phyloP scores from a whole-genome alignment of 1,139 yeast genomes.

The Lodderomyces jiufengensis region DNA sequence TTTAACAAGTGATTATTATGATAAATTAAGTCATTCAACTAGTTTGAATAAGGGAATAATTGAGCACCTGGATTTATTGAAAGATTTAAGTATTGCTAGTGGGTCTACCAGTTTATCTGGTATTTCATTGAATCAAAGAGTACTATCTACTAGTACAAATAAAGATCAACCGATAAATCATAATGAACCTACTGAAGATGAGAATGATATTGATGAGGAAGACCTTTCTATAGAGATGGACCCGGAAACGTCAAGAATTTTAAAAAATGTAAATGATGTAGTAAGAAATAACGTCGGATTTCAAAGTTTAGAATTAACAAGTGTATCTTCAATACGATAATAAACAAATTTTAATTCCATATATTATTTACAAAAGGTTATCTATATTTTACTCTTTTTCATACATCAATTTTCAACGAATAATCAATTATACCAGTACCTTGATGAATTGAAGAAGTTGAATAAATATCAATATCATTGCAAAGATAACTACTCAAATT shows the following conservation, averaged over 20 bases:
- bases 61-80: conserved; percentile 19
- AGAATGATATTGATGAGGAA: conserved; percentile 10
- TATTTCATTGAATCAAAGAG: conserved; percentile 25
- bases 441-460: conserved; percentile 92
- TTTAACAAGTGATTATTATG: background rate
- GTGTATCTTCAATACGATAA: conserved; percentile 40
- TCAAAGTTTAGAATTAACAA: conserved; percentile 36
- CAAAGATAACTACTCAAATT: conserved; percentile 67
- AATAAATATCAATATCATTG: conserved; percentile 81
- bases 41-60: background rate
- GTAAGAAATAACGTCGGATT: conserved; percentile 45
- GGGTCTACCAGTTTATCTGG: conserved; percentile 25
- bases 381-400: background rate
- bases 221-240: conserved; percentile 12
- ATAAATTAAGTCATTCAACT: no score
- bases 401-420: conserved; percentile 66
- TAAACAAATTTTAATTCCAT: background rate
- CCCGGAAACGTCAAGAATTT: conserved; percentile 22
- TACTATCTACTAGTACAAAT: conserved; percentile 8
- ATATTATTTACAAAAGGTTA: background rate
- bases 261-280: conserved; percentile 37
- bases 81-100: conserved; percentile 30
- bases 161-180: no score
- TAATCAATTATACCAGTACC: conserved; percentile 80
- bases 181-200: conserved; percentile 9